A percentile compares a stretch with the other conserved stretches of the same genome.
These are phyloP conservation scores for Aspergillus sojae DNA, from an alignment of 2,329 filamentous ascomycete species.

Conservation along the genomic window DNA sequence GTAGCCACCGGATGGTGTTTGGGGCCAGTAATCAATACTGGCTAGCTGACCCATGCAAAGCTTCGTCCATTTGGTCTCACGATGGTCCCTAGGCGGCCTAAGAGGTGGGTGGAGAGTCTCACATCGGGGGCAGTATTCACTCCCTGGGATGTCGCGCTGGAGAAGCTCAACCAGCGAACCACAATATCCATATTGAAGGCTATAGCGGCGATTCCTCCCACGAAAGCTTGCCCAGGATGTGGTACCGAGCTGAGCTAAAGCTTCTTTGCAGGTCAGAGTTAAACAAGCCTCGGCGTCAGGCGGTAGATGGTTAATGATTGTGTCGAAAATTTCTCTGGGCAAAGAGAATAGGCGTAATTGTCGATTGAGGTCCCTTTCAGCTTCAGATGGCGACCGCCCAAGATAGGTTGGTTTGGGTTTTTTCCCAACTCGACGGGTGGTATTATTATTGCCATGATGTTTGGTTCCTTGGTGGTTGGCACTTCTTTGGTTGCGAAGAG, in stretches of 20 bases:
- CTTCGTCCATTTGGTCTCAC: conserved; percentile 5
- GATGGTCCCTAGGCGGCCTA: conserved; percentile 3
- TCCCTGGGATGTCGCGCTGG: background rate
- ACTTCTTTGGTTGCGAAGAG: background rate
- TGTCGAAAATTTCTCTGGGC: conserved; percentile 7
- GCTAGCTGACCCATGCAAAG: conserved; percentile 5
- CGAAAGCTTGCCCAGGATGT: background rate
- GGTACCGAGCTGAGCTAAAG: background rate
- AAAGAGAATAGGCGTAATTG: background rate
- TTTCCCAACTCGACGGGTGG: background rate
- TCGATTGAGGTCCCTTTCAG: background rate
- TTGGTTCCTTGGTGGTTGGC: background rate
- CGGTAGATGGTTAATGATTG: conserved; percentile 3
- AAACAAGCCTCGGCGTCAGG: conserved; percentile 2
- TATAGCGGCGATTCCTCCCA: background rate
- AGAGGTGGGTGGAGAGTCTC: conserved; percentile 8
- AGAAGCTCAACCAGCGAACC: background rate
- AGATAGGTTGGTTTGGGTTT: background rate
- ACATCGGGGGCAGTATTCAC: conserved; percentile 5
- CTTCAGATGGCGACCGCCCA: background rate
- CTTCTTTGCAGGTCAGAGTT: conserved; percentile 10
- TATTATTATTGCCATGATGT: background rate
- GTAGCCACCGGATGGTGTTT: background rate
- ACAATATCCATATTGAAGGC: background rate
- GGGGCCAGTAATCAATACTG: conserved; percentile 9